Base-by-base conservation (phyloP, 1,139 yeast genomes). In the Hyphopichia burtonii region DNA sequence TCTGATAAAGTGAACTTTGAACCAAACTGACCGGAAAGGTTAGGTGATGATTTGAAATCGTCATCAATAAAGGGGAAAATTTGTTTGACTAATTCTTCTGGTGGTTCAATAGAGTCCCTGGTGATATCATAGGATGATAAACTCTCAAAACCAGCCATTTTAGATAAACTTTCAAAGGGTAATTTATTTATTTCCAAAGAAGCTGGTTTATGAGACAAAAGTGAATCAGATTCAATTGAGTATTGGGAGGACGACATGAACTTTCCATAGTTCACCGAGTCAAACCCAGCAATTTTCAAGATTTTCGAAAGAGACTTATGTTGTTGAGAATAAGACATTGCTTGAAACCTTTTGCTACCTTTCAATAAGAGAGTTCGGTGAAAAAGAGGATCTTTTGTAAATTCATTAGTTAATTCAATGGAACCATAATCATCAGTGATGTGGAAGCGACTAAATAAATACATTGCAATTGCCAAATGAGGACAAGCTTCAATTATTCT, bases 11-110 rank as follows among this genome's bases (percentile, higher is more conserved):
- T 11, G 4, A n/a, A 9, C 10, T 18, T 14, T 11, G 25, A 17
- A 4, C 12, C 16, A 19, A 11, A 4, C 10, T 11, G 17, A 5
- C 4, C 5, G 4, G 31, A 17, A 8, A 17, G 14, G 3, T 5
- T 10, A 4, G 17, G 6, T 8, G 5, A 7, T 14, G 31, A 7
- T 12, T 28, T 15, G 28, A 18, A 40, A 34, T 49, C 50, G 7
- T 50, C 51, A 38, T 57, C 49, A 15, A 61, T 51, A 42, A 66
- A 65, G 2, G 72, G 70, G 48, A 67, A 67, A 4, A 67, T 59
- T 41, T 56, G 58, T 9, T 48, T 37, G 19, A 63, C 38, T 12
- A 66, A 45, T 32, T 56, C 59, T 11, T 41, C 41, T 2, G 71
- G 71, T 1, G 71, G 71, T 31, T 63, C 65, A 1, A 58, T 34